Percentiles rank a stretch among this genome's conserved stretches.
phyloP scores from a whole-genome alignment of 2,329 filamentous ascomycete genomes.

The Biscogniauxia marginata region DNA sequence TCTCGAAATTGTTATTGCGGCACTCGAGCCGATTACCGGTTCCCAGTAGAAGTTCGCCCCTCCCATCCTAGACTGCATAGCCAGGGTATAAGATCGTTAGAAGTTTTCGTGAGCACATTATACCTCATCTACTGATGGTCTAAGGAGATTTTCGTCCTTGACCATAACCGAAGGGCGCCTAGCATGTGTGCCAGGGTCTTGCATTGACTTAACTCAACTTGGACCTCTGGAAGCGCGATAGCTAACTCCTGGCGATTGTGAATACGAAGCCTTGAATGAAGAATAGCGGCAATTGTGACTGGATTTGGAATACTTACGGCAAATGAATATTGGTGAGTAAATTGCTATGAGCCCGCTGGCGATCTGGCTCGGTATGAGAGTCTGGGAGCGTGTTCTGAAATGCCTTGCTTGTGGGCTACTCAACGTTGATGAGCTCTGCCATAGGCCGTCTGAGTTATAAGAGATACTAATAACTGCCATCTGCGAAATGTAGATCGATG shows the following conservation, averaged over 20 bases:
- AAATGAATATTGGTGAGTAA: not conserved
- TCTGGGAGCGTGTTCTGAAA: not conserved
- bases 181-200: not conserved
- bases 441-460: not conserved
- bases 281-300: not conserved
- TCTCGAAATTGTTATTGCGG: not conserved
- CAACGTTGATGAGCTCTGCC: not conserved
- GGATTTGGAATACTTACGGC: not conserved
- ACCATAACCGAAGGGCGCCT: not conserved
- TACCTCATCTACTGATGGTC: not conserved
- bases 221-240: not conserved
- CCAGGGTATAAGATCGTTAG: not conserved
- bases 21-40: not conserved
- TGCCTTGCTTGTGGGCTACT: not conserved
- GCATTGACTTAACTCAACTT: not conserved
- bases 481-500: not conserved
- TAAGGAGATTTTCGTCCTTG: not conserved
- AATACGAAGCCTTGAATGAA: not conserved
- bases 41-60: not conserved
- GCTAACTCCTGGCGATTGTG: not conserved
- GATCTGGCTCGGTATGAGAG: not conserved
- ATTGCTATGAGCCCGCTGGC: not conserved
- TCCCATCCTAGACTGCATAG: not conserved
- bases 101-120: not conserved
- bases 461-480: not conserved